These are phyloP conservation scores for Suillus occidentalis DNA, from an alignment of 768 basidiomycete genomes.

Conservation along the genomic window DNA sequence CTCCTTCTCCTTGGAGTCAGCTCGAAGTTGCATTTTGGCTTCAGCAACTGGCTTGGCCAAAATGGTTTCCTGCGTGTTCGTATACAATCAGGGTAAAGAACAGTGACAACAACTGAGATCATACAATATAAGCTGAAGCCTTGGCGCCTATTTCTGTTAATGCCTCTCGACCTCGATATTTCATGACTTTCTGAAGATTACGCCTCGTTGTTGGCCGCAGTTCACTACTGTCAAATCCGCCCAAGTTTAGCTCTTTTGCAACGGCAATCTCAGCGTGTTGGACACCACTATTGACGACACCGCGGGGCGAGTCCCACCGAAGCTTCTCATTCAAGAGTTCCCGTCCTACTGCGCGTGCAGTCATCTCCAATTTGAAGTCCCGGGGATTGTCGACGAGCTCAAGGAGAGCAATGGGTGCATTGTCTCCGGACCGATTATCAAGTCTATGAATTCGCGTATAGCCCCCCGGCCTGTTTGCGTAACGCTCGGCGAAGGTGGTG, in stretches of 20 bases:
- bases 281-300: conserved; percentile 53
- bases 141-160: conserved; percentile 50
- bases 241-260: conserved; percentile 45
- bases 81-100: conserved; percentile 10
- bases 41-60: conserved; percentile 62
- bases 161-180: conserved; percentile 52
- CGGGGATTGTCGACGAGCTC: conserved; percentile 94
- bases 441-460: conserved; percentile 94
- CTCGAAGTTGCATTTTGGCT: conserved; percentile 41
- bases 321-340: conserved; percentile 68
- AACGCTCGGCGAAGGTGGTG: conserved; percentile 74
- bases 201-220: conserved; percentile 68
- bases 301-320: conserved; percentile 40
- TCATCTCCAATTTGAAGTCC: conserved; percentile 87
- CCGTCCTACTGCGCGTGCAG: conserved; percentile 84
- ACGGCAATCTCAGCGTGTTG: conserved; percentile 46
- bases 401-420: conserved; percentile 88
- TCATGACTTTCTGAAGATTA: conserved; percentile 75
- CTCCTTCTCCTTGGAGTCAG: conserved; percentile 37
- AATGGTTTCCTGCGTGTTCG: conserved; percentile 53
- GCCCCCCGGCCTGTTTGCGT: conserved; percentile 80
- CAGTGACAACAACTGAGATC: conserved; percentile 26
- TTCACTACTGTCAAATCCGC: conserved; percentile 37
- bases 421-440: conserved; percentile 88
- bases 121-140: conserved; percentile 65